phyloP scores from a whole-genome alignment of 768 basidiomycete genomes.

The Xerocomellus dryophilus region DNA sequence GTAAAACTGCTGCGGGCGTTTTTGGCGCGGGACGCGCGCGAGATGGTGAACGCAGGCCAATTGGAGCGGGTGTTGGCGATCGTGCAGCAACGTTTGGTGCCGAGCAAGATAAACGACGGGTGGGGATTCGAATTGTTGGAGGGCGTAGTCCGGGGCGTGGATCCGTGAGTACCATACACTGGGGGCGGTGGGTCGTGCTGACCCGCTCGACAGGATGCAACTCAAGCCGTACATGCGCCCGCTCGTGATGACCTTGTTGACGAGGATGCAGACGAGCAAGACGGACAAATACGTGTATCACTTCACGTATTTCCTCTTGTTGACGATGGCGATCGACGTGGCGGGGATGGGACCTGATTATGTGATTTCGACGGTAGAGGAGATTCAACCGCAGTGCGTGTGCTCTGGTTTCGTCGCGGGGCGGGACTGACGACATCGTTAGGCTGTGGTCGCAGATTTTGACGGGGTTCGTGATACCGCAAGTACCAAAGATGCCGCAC shows the following conservation, averaged over 20 bases:
- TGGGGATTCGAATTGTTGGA: constrained; percentile 92
- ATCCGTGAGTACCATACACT: constrained; percentile 55
- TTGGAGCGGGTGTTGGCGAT: constrained; percentile 64
- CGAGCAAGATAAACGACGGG: constrained; percentile 80
- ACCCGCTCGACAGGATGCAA: constrained; percentile 42
- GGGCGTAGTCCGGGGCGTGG: constrained; percentile 65
- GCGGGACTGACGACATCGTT: not conserved
- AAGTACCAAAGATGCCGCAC: constrained; percentile 73
- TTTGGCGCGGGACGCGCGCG: constrained; percentile 59
- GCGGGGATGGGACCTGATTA: constrained; percentile 76
- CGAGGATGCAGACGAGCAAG: constrained; percentile 82
- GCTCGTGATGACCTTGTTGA: constrained; percentile 74
- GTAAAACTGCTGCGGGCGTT: constrained; percentile 86
- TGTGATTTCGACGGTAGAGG: constrained; percentile 73
- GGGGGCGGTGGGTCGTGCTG: not conserved
- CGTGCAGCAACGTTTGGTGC: constrained; percentile 84
- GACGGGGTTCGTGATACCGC: constrained; percentile 72
- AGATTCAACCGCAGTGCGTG: constrained; percentile 74
- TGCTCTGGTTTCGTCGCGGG: not conserved
- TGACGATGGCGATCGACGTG: constrained; percentile 69
- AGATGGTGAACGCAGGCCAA: no score
- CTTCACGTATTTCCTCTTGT: constrained; percentile 76
- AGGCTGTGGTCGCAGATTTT: constrained; percentile 82
- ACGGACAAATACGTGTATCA: constrained; percentile 85
- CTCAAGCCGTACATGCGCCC: constrained; percentile 74